phyloP scores from a whole-genome alignment of 345 rosid genomes.

The Eutrema heterophyllum region DNA sequence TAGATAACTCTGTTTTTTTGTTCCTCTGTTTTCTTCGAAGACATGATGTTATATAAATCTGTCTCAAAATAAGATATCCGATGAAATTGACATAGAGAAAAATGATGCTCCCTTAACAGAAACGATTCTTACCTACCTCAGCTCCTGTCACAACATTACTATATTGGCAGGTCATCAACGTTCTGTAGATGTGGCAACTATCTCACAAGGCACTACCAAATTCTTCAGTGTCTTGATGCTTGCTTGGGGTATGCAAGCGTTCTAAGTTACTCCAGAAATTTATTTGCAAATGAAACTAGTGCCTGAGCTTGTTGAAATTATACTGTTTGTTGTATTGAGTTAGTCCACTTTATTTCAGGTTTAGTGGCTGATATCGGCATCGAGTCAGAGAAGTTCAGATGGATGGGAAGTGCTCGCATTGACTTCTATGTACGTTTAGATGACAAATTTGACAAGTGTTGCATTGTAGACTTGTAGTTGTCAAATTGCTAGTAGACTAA shows the following conservation, averaged over 20 bases:
- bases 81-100: too few relatives aligned
- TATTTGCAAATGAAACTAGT: background rate
- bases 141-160: background rate
- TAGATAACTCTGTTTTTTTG: too few relatives aligned
- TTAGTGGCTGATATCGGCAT: constrained; percentile 92
- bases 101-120: too few relatives aligned
- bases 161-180: constrained; percentile 63
- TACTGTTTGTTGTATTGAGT: background rate
- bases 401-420: constrained; percentile 90
- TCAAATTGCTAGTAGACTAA: too few relatives aligned
- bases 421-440: constrained; percentile 68
- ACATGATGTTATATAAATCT: too few relatives aligned
- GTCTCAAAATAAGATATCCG: too few relatives aligned
- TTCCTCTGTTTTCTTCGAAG: too few relatives aligned
- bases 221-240: constrained; percentile 88
- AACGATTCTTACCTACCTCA: too few relatives aligned
- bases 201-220: constrained; percentile 61
- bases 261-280: background rate
- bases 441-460: background rate
- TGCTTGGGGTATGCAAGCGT: constrained; percentile 72
- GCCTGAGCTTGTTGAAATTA: background rate
- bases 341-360: constrained; percentile 44
- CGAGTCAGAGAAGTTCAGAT: constrained; percentile 86
- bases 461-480: too few relatives aligned
- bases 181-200: constrained; percentile 77